A percentile compares a stretch with the other conserved stretches of the same genome.
These are phyloP conservation scores for Pelargonium australe DNA, from an alignment of 441 rosid genomes.

Conservation along the genomic window DNA sequence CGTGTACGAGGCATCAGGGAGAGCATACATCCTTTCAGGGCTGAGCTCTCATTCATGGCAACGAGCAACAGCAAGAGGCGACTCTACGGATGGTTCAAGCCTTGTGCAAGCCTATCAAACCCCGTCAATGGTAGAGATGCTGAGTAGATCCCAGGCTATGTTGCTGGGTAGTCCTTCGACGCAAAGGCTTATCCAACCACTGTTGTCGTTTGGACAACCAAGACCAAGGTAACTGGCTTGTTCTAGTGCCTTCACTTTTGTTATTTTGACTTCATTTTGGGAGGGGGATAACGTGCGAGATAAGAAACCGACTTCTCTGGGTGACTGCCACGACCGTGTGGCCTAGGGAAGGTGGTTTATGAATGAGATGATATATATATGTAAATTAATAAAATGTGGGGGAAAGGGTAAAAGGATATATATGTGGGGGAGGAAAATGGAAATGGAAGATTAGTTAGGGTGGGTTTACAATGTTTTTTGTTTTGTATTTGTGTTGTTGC, in stretches of 20 bases:
- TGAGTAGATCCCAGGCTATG: constrained; percentile 68
- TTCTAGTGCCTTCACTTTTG: constrained; percentile 13
- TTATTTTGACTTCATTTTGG: constrained; percentile 26
- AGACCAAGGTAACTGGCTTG: constrained; percentile 54
- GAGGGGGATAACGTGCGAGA: constrained; percentile 23
- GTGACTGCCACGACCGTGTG: too few species aligned
- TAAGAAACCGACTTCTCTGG: constrained; percentile 15
- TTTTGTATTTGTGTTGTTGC: constrained; percentile 24
- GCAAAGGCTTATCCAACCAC: constrained; percentile 63
- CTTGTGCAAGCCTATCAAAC: constrained; percentile 81
- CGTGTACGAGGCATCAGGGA: constrained; percentile 84
- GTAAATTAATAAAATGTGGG: constrained; percentile 46
- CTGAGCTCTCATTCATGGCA: constrained; percentile 99
- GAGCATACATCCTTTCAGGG: constrained; percentile 95
- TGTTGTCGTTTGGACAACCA: constrained; percentile 52
- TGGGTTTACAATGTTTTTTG: constrained; percentile 21
- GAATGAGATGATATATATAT: constrained; percentile 25
- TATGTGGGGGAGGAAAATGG: constrained; percentile 18
- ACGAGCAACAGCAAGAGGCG: constrained; percentile 98
- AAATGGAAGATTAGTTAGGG: constrained; percentile 25
- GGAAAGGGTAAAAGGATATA: constrained; percentile 30
- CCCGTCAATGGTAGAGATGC: constrained; percentile 94
- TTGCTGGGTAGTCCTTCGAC: constrained; percentile 59
- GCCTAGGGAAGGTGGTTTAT: too few species aligned
- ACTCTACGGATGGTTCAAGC: constrained; percentile 80